Base-by-base conservation (phyloP, 805 yeast genomes). In the Yarrowia sp. region DNA sequence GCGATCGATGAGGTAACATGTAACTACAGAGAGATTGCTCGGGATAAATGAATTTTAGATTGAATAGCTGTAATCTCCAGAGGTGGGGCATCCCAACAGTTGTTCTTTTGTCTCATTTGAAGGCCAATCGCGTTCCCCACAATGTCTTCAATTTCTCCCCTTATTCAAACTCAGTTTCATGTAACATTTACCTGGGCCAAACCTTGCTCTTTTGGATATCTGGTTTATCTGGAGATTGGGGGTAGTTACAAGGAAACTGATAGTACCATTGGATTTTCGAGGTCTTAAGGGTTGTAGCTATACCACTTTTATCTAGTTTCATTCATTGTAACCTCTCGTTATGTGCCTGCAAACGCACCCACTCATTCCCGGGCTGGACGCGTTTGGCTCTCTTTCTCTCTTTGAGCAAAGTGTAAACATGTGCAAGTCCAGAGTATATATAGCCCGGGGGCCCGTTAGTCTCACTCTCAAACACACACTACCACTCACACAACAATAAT, bases 381-480 rank as follows among this genome's bases (percentile, higher is more conserved):
- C 55, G 55, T 48, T 48, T 33, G 55, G 55, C 55, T 48, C 55
- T 48, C 55, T 48, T 48, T 48, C 55, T 48, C 32, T 11, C 17
- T 33, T 33, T 33, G 13, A 48, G 55, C 55, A 48, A 48, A 48
- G 55, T 48, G 55, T 48, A 48, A 48, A 48, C 55, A 48, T 35
- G 41, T 11, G 31, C 39, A 17, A 35, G 55, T 7, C 55, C 44
- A 51, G 44, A 51, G 60, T 51, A 51, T 51, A 51, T 51, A 51
- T 51, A 51, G 60, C 44, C 44, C 44, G 35, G 45, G 36, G 14
- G 14, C 11, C 3, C 6, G 3, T 35, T 10, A 35, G 4, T 14
- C 8, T 5, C 17, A 15, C 10, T 33, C 17, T 38, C 31, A 51
- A 17, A 18, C 5, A 4, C 35, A n/a, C 42, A 13, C 43, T 9